These are phyloP conservation scores for Chlorella sorokiniana DNA, from an alignment of 139 green algal genomes.

Conservation along the genomic window DNA sequence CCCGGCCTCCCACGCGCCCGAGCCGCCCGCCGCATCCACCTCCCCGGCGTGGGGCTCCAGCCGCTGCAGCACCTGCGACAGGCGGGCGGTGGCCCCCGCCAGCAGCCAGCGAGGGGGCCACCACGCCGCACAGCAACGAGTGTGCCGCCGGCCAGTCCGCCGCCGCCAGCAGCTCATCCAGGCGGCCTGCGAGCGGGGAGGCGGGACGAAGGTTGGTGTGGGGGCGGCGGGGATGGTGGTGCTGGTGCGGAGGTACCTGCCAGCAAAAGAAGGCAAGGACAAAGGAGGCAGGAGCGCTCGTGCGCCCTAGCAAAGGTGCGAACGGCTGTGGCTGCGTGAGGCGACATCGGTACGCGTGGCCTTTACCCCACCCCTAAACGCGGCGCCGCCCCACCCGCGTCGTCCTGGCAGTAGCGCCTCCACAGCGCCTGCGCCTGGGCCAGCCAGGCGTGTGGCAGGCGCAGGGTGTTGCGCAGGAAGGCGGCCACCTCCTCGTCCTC, in stretches of 20 bases:
- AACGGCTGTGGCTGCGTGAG: background rate
- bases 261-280: background rate
- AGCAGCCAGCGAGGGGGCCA: constrained; percentile 53
- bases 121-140: constrained; percentile 35
- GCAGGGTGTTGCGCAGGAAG: constrained; percentile 59
- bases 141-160: constrained; percentile 49
- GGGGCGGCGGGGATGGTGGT: background rate
- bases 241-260: background rate
- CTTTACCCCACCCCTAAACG: background rate
- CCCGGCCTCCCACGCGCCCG: constrained; percentile 38
- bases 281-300: background rate
- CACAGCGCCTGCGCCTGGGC: constrained; percentile 49
- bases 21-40: constrained; percentile 21
- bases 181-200: constrained; percentile 24
- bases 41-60: constrained; percentile 24
- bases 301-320: background rate
- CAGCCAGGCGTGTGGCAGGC: constrained; percentile 54
- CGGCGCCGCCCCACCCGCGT: constrained; percentile 10
- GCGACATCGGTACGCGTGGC: background rate
- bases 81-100: background rate
- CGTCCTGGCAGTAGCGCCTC: constrained; percentile 48
- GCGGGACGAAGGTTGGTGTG: background rate
- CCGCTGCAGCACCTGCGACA: constrained; percentile 14
- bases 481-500: constrained; percentile 15
- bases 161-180: constrained; percentile 55